Conservation (phyloP, 1,284 basidiomycete genomes). For the Phlebopus sp. region DNA sequence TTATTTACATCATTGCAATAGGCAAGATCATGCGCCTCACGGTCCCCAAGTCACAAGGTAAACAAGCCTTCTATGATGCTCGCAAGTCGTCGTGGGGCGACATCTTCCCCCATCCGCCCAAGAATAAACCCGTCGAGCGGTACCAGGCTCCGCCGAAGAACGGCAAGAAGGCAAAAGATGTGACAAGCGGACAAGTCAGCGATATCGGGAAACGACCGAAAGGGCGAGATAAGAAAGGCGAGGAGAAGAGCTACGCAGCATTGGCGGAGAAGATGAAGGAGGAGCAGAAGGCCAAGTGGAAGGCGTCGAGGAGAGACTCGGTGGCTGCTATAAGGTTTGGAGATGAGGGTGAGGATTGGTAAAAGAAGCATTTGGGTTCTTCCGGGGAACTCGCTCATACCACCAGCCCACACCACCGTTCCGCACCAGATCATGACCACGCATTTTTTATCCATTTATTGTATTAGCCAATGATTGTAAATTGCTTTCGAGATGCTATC, state of each 20-base stretch:
- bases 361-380: slow-evolving; percentile 5
- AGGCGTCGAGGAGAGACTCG: slow-evolving; percentile 24
- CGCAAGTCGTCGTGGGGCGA: slow-evolving; percentile 94
- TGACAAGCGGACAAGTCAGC: slow-evolving; percentile 32
- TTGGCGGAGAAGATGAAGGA: slow-evolving; percentile 29
- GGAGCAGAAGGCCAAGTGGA: slow-evolving; percentile 38
- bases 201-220: slow-evolving; percentile 60
- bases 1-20: slow-evolving; percentile 31
- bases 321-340: not conserved
- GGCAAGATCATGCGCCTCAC: slow-evolving; percentile 90
- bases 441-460: not conserved
- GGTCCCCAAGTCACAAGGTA: slow-evolving; percentile 89
- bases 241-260: slow-evolving; percentile 38
- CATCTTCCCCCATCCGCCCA: slow-evolving; percentile 85
- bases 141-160: slow-evolving; percentile 40
- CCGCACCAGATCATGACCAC: not conserved
- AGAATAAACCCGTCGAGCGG: slow-evolving; percentile 68
- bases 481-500: slow-evolving; percentile 4
- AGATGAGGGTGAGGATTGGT: slow-evolving; percentile 1
- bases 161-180: slow-evolving; percentile 9
- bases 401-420: not conserved
- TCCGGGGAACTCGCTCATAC: slow-evolving; percentile 1
- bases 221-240: slow-evolving; percentile 25
- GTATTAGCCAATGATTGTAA: slow-evolving; percentile 1
- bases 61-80: slow-evolving; percentile 93